Evolutionary conservation across 1,139 yeast genomes (phyloP), one percentile per base, ranked within the genome.

Genomic region (Hyphopichia buzzinii): DNA sequence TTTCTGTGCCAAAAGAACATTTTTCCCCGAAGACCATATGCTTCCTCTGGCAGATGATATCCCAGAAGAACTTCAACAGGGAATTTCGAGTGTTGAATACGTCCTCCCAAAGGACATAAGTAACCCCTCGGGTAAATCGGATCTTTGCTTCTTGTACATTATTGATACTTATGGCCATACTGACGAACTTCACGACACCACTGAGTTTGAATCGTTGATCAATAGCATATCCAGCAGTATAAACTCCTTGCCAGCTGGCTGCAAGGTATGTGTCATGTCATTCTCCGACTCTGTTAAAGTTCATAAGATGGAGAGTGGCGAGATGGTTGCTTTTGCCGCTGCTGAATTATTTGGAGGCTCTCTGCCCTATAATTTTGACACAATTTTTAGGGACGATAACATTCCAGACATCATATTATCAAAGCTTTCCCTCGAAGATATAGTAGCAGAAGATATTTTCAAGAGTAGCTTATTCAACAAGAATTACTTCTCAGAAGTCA

Each of bases 111-210:
- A 43, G 2, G 62, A 57, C 31, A 46, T 59, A 1, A 38, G 52
- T 3, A 34, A 42, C 10, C 27, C 41, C 2, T 32, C 31, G 1
- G 14, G 24, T 4, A 40, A 35, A 19, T 16, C 39, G 10, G 54
- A 56, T 1, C 31, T 39, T 10, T 48, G 50, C 2, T 51, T 42
- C 30, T 39, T 58, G 3, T 57, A 59, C 34, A 52, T 67, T 3
- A 33, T 69, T 10, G 74, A 68, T 41, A 22, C 39, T 4, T 65
- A 64, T 41, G 59, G 57, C 37, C 60, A 64, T 42, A 32, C 41
- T 1, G 67, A 64, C 26, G 57, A 57, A 15, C 21, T 45, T 1
- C 41, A 39, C n/a, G 43, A 19, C 23, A 14, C 13, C 19, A 29
- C n/a, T 29, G 35, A 3, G 0, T 62, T 62, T 35, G 36, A 30